Evolutionary conservation across 352 stramenopile genomes (phyloP).

Genomic region (Globisporangium nodosum): DNA sequence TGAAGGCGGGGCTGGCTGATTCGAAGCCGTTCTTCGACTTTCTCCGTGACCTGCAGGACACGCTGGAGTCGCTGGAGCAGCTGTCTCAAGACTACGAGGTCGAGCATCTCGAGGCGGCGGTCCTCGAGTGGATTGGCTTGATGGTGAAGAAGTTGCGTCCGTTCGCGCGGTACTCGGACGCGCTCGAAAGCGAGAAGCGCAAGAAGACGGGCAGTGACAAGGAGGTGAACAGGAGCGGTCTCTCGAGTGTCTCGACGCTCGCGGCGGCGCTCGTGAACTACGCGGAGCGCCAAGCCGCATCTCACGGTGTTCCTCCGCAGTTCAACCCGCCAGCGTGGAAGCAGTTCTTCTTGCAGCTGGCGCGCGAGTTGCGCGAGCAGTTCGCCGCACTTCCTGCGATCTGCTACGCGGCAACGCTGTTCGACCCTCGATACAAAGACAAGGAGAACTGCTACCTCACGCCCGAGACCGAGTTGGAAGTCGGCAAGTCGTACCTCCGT

Average conservation of each 20-base stretch:
- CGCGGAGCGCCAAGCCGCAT: constrained; percentile 48
- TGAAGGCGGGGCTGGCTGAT: constrained; percentile 20
- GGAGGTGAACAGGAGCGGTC: constrained; percentile 61
- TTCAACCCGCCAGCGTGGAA: constrained; percentile 44
- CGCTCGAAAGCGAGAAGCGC: constrained; percentile 65
- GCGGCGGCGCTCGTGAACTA: constrained; percentile 60
- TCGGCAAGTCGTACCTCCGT: constrained; percentile 52
- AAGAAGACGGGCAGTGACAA: constrained; percentile 74
- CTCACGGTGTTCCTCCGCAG: constrained; percentile 25
- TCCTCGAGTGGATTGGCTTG: constrained; percentile 47
- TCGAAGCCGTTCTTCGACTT: constrained; percentile 59
- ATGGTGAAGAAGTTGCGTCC: constrained; percentile 72
- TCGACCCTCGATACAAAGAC: constrained; percentile 80
- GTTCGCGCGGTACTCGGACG: constrained; percentile 68
- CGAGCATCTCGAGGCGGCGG: constrained; percentile 28
- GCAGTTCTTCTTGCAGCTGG: constrained; percentile 51
- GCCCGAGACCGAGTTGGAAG: constrained; percentile 40
- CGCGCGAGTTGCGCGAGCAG: constrained; percentile 45
- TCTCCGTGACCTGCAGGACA: constrained; percentile 41
- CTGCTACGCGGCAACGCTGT: constrained; percentile 64
- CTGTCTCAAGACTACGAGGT: constrained; percentile 47
- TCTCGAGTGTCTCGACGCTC: constrained; percentile 77
- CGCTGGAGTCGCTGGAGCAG: constrained; percentile 41
- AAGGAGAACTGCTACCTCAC: constrained; percentile 73
- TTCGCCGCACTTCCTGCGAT: constrained; percentile 47